These are phyloP conservation scores for Tricholoma hemisulphureum DNA, from an alignment of 768 basidiomycete genomes.

Conservation along the genomic window DNA sequence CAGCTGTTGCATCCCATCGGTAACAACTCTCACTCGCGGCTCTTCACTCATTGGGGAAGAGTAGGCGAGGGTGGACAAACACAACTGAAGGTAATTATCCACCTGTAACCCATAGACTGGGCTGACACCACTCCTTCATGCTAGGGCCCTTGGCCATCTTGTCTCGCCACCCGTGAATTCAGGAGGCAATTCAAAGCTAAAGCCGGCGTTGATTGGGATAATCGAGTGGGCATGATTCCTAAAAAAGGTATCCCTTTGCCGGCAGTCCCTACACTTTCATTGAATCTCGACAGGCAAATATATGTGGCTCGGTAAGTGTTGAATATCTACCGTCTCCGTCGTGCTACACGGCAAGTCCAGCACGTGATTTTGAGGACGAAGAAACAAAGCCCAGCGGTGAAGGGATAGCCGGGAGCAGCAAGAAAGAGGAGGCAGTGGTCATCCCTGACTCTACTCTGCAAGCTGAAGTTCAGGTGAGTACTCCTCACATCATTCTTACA, in stretches of 20 bases:
- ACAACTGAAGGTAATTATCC: slow-evolving; percentile 43
- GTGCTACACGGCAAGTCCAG: slow-evolving; percentile 23
- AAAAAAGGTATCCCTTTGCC: slow-evolving; percentile 39
- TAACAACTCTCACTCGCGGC: slow-evolving; percentile 30
- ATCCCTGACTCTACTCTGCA: slow-evolving; percentile 48
- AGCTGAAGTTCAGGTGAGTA: slow-evolving; percentile 43
- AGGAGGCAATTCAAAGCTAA: slow-evolving; percentile 62
- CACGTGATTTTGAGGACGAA: slow-evolving; percentile 54
- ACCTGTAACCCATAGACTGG: not conserved
- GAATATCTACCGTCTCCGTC: not conserved
- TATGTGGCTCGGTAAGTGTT: slow-evolving; percentile 47
- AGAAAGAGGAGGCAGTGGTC: slow-evolving; percentile 29
- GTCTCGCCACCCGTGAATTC: slow-evolving; percentile 47
- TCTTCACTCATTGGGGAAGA: slow-evolving; percentile 62
- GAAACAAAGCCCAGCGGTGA: slow-evolving; percentile 30
- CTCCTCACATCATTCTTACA: not conserved
- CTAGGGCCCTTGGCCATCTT: slow-evolving; percentile 47
- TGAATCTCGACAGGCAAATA: slow-evolving; percentile 51
- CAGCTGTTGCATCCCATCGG: slow-evolving; percentile 53
- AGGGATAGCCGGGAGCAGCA: slow-evolving; percentile 22
- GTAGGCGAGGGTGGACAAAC: slow-evolving; percentile 55
- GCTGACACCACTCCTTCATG: not conserved
- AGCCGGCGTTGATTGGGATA: slow-evolving; percentile 48
- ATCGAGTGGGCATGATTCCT: slow-evolving; percentile 48
- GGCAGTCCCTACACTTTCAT: not conserved